Evolutionary conservation across 495 filamentous ascomycete species (phyloP).

Genomic region (Aspergillus sclerotiicarbonarius): DNA sequence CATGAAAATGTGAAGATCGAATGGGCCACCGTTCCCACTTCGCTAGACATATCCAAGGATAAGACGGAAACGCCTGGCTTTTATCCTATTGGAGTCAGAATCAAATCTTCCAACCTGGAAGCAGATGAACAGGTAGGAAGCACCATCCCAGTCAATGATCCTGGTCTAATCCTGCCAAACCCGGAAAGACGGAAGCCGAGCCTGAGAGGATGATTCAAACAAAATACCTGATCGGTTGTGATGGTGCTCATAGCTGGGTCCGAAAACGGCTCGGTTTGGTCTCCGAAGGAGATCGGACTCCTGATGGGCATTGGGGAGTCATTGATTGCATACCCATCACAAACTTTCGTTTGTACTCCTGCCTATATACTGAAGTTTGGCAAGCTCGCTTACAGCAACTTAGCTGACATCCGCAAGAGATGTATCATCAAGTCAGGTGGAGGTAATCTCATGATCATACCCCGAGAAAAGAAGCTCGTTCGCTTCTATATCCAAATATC

Average conservation of each 20-base stretch:
- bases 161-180: neutral
- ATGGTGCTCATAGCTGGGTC: conserved; percentile 61
- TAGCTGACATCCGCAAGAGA: conserved; percentile 56
- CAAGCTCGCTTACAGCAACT: neutral
- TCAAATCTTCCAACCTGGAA: neutral
- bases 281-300: conserved; percentile 16
- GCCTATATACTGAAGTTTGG: neutral
- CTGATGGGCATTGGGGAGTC: conserved; percentile 55
- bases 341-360: conserved; percentile 43
- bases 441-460: conserved; percentile 61
- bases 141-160: neutral
- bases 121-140: neutral
- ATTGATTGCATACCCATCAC: conserved; percentile 58
- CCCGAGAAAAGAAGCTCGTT: conserved; percentile 59
- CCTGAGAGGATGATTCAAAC: conserved; percentile 25
- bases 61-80: conserved; percentile 39
- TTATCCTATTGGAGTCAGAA: conserved; percentile 38
- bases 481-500: conserved; percentile 61
- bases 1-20: conserved; percentile 33
- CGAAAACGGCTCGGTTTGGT: conserved; percentile 48
- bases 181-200: neutral
- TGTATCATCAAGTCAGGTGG: conserved; percentile 57
- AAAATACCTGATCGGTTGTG: conserved; percentile 61
- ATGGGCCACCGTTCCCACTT: conserved; percentile 38
- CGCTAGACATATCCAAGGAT: conserved; percentile 22